Conservation (phyloP, 345 rosid genomes). For the Populus nigra region DNA sequence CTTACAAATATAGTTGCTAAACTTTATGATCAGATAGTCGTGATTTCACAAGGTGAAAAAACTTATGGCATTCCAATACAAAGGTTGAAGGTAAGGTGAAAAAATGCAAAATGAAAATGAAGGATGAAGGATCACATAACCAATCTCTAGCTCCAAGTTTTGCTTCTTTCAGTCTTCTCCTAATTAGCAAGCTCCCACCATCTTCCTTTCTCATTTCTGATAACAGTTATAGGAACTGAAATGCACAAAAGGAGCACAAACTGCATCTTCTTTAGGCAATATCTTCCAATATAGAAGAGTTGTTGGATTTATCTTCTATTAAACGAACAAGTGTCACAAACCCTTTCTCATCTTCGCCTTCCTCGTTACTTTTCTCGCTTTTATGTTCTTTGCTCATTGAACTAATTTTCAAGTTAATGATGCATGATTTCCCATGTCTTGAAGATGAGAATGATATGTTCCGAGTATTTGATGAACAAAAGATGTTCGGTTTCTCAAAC, state of each 20-base stretch:
- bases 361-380: slow-evolving; percentile 16
- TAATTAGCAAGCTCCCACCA: slow-evolving; percentile 51
- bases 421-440: neutral
- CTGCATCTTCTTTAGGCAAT: slow-evolving; percentile 74
- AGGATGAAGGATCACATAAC: slow-evolving; percentile 54
- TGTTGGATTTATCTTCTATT: slow-evolving; percentile 64
- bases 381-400: neutral
- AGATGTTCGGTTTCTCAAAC: slow-evolving; percentile 36
- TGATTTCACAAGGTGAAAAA: slow-evolving; percentile 30
- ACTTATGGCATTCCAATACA: slow-evolving; percentile 67
- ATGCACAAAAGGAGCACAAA: slow-evolving; percentile 57
- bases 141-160: slow-evolving; percentile 68
- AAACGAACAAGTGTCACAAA: slow-evolving; percentile 62
- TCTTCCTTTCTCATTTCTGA: slow-evolving; percentile 69
- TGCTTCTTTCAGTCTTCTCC: slow-evolving; percentile 69
- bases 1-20: too few relatives aligned
- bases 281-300: slow-evolving; percentile 84
- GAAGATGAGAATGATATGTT: neutral
- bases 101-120: slow-evolving; percentile 22
- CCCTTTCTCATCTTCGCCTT: slow-evolving; percentile 33
- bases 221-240: slow-evolving; percentile 58
- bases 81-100: slow-evolving; percentile 57
- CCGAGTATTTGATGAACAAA: slow-evolving; percentile 49
- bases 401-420: neutral
- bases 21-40: too few relatives aligned